Conservation (phyloP, 805 yeast genomes). For the Kuraishia hungarica region DNA sequence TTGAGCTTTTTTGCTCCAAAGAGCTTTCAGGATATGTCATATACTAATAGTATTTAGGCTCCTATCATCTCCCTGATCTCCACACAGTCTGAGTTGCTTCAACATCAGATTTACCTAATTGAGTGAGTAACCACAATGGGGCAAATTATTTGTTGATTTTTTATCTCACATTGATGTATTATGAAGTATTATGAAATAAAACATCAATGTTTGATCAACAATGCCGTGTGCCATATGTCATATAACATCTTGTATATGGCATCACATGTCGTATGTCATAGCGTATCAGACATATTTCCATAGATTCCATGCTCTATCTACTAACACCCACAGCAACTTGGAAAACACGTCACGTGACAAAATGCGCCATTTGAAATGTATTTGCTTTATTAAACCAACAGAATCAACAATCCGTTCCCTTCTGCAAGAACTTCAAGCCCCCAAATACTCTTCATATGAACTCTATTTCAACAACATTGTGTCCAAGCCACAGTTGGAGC, state of each 20-base stretch:
- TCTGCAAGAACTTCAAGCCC: conserved; percentile 60
- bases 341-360: conserved; percentile 55
- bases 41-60: conserved; percentile 25
- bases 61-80: conserved; percentile 81
- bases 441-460: conserved; percentile 74
- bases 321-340: conserved; percentile 23
- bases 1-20: no score
- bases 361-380: conserved; percentile 74
- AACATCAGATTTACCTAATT: conserved; percentile 76
- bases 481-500: conserved; percentile 70
- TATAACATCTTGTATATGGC: no score
- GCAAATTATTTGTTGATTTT: no score
- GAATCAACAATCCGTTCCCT: conserved; percentile 53
- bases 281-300: no score
- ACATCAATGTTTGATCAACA: no score
- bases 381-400: conserved; percentile 71
- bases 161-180: no score
- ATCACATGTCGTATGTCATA: no score
- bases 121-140: conserved; percentile 31
- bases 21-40: not conserved
- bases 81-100: conserved; percentile 77
- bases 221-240: no score
- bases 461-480: conserved; percentile 72
- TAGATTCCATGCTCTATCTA: no score
- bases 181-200: no score